A percentile compares a stretch with the other conserved stretches of the same genome.
phyloP scores from a whole-genome alignment of 768 basidiomycete species.

The Auriscalpium vulgare region DNA sequence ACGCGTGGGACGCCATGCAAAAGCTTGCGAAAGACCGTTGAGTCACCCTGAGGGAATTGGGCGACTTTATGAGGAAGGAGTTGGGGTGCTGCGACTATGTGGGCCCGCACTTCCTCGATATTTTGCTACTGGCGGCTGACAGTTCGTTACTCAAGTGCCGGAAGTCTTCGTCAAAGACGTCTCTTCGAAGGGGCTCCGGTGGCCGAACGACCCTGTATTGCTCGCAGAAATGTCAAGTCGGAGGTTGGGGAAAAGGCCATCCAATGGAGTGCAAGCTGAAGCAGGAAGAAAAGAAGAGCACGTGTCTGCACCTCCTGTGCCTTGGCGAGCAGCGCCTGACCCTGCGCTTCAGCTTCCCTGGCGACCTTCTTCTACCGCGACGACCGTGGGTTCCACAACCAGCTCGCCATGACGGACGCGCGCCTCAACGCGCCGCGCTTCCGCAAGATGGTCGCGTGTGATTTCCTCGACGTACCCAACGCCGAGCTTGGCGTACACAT shows the following conservation, averaged over 20 bases:
- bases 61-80: slow-evolving; percentile 23
- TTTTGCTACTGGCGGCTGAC: no score
- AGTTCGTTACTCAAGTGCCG: slow-evolving; percentile 22
- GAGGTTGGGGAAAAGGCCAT: slow-evolving; percentile 31
- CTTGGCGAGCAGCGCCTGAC: not conserved
- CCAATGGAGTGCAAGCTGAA: slow-evolving; percentile 30
- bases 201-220: slow-evolving; percentile 31
- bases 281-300: slow-evolving; percentile 23
- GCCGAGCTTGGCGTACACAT: slow-evolving; percentile 25
- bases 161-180: slow-evolving; percentile 26
- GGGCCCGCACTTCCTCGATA: not conserved
- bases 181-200: slow-evolving; percentile 26
- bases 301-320: slow-evolving; percentile 17
- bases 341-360: slow-evolving; percentile 23
- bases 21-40: slow-evolving; percentile 22
- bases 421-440: slow-evolving; percentile 21
- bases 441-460: slow-evolving; percentile 17
- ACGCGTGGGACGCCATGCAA: slow-evolving; percentile 22
- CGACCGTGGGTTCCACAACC: slow-evolving; percentile 28
- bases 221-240: slow-evolving; percentile 31
- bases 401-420: slow-evolving; percentile 27
- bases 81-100: slow-evolving; percentile 28
- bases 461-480: slow-evolving; percentile 20
- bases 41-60: slow-evolving; percentile 16
- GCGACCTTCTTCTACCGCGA: slow-evolving; percentile 24